These are phyloP conservation scores for Fusarium mangiferae DNA, from an alignment of 2,329 filamentous ascomycete genomes.

Conservation along the genomic window DNA sequence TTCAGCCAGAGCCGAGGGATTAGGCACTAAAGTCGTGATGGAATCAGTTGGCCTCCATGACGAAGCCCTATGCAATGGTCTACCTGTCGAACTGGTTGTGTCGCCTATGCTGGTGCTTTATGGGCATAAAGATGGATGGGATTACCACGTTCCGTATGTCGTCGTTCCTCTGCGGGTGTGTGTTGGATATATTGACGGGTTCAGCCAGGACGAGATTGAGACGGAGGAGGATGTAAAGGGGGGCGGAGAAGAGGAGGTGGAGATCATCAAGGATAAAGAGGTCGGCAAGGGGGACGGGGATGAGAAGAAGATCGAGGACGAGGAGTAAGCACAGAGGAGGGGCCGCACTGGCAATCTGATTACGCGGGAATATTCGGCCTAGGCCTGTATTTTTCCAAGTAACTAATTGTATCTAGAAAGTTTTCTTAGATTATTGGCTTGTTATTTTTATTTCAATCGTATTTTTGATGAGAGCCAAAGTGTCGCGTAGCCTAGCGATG, in stretches of 20 bases:
- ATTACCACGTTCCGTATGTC: neutral
- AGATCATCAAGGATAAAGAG: neutral
- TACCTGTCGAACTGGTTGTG: neutral
- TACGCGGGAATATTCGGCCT: too few species aligned
- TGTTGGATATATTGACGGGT: neutral
- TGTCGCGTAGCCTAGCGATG: neutral
- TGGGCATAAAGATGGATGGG: rapidly evolving
- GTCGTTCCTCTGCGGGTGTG: neutral
- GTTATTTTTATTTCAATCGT: neutral
- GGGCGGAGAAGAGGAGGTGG: neutral
- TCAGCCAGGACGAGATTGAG: neutral
- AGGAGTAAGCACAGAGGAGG: neutral
- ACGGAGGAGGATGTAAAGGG: neutral
- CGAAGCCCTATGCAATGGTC: too few species aligned
- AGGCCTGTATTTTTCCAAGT: neutral
- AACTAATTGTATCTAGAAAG: neutral
- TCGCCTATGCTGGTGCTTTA: neutral
- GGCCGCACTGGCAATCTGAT: neutral
- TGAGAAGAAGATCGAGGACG: neutral
- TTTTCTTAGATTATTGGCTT: neutral
- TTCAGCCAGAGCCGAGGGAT: neutral
- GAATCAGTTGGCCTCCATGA: too few species aligned
- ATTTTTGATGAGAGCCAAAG: neutral
- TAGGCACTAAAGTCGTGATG: too few species aligned
- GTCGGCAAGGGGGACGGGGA: neutral